Conservation (phyloP, 768 basidiomycete species). For the Podaxis carcinomalis region DNA sequence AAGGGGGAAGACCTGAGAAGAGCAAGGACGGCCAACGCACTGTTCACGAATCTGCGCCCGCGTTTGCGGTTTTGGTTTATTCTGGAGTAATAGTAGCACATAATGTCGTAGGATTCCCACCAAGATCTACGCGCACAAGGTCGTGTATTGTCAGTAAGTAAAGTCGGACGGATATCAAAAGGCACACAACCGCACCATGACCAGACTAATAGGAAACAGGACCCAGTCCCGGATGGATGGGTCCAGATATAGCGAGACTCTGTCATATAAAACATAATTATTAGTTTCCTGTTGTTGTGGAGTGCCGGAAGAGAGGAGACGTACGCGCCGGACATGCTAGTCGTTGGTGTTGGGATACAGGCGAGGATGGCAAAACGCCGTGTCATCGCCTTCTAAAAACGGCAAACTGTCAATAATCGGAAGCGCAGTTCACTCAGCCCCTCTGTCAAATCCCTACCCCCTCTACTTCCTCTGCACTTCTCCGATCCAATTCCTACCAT, state of each 20-base stretch:
- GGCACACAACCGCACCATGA: slow-evolving; percentile 66
- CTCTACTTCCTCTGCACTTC: too few relatives aligned
- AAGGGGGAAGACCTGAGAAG: neutral
- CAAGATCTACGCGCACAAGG: slow-evolving; percentile 61
- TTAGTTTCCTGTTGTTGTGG: neutral
- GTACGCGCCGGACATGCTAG: slow-evolving; percentile 35
- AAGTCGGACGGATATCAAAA: neutral
- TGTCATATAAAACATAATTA: slow-evolving; percentile 17
- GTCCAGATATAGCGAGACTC: slow-evolving; percentile 71
- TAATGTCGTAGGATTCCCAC: slow-evolving; percentile 93
- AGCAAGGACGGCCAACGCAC: slow-evolving; percentile 43
- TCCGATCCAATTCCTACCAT: neutral
- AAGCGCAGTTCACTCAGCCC: slow-evolving; percentile 3
- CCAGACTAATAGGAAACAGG: slow-evolving; percentile 92
- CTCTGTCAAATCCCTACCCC: neutral
- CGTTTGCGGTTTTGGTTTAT: slow-evolving; percentile 75
- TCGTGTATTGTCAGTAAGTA: neutral
- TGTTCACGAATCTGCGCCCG: slow-evolving; percentile 86
- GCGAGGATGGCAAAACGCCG: neutral
- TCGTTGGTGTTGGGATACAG: neutral
- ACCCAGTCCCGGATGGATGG: slow-evolving; percentile 96
- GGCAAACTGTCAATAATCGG: neutral
- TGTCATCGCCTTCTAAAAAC: neutral
- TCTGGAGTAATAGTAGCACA: slow-evolving; percentile 81
- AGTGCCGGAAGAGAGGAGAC: slow-evolving; percentile 16